These are phyloP conservation scores for Ogataea pignaliae DNA, from an alignment of 805 yeast species.

Conservation along the genomic window DNA sequence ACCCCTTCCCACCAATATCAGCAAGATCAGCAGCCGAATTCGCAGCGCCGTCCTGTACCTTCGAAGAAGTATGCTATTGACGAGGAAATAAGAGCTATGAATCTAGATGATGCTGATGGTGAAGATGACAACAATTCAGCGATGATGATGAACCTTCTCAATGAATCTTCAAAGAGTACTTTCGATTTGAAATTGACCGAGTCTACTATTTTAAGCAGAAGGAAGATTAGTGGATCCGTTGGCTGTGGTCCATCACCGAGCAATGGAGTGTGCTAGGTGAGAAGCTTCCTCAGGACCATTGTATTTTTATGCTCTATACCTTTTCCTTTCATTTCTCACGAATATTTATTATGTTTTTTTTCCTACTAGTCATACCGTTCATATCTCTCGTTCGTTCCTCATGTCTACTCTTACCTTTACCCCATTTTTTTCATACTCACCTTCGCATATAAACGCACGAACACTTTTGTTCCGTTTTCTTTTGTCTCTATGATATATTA, in stretches of 20 bases:
- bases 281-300: neutral
- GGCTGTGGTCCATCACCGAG: constrained; percentile 15
- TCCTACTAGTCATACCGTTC: too few relatives aligned
- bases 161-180: constrained; percentile 4
- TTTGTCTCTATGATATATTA: constrained; percentile 1
- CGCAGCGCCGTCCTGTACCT: constrained; percentile 7
- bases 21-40: neutral
- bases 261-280: neutral
- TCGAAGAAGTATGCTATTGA: constrained; percentile 8
- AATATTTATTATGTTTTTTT: neutral
- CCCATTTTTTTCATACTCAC: neutral
- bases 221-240: constrained; percentile 31
- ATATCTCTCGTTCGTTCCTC: neutral
- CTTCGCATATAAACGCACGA: too few relatives aligned
- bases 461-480: too few relatives aligned
- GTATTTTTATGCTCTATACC: neutral
- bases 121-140: neutral
- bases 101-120: neutral
- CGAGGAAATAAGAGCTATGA: neutral
- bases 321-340: constrained; percentile 1
- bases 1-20: neutral
- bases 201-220: constrained; percentile 56
- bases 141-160: neutral
- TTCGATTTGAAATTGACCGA: constrained; percentile 62
- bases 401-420: neutral